Evolutionary conservation across 768 basidiomycete genomes (phyloP).

Genomic region (Leccinum uliginosum): DNA sequence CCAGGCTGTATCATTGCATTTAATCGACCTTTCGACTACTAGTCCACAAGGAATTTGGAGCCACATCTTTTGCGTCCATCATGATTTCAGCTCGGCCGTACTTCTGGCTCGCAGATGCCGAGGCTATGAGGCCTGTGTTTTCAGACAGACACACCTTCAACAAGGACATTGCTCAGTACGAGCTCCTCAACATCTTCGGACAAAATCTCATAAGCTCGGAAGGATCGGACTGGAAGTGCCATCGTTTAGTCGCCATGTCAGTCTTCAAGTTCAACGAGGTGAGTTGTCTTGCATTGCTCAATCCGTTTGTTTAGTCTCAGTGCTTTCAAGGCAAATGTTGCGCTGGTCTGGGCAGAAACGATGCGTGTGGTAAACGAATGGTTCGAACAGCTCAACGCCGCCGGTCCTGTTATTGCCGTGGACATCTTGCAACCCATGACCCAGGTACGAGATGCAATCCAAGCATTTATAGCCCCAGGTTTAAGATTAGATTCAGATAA

Average conservation of each 20-base stretch:
- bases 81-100: slow-evolving; percentile 28
- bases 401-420: slow-evolving; percentile 19
- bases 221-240: slow-evolving; percentile 45
- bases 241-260: slow-evolving; percentile 40
- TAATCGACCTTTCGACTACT: background rate
- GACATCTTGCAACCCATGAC: slow-evolving; percentile 10
- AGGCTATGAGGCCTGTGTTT: slow-evolving; percentile 36
- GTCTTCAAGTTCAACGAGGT: slow-evolving; percentile 54
- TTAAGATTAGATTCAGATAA: slow-evolving; percentile 17
- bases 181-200: slow-evolving; percentile 43
- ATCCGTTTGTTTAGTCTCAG: background rate
- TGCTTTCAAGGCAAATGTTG: slow-evolving; percentile 37
- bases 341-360: slow-evolving; percentile 47
- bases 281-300: background rate
- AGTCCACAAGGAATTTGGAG: slow-evolving; percentile 40
- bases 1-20: background rate
- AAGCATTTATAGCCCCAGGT: background rate
- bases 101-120: slow-evolving; percentile 43
- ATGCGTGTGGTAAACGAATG: slow-evolving; percentile 38
- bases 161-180: slow-evolving; percentile 35
- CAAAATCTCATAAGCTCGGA: slow-evolving; percentile 40
- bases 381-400: slow-evolving; percentile 35
- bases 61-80: slow-evolving; percentile 37
- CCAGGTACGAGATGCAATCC: slow-evolving; percentile 9
- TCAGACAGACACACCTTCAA: slow-evolving; percentile 32